Base-by-base conservation (phyloP, 2,329 filamentous ascomycete genomes). In the Nectriaceae sp. region DNA sequence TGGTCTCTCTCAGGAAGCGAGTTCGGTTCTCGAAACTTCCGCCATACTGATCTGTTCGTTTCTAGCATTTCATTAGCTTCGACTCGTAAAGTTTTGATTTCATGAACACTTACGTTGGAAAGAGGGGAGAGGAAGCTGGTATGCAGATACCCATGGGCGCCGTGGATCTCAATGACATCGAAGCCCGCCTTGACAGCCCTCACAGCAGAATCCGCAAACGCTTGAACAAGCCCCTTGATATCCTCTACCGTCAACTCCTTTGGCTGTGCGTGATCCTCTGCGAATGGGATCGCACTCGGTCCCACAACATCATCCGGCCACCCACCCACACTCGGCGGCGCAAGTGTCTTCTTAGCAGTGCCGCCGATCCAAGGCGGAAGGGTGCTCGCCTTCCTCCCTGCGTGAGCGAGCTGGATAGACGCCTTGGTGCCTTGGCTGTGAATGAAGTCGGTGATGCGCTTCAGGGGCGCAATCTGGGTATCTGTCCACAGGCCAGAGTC, bases 401-500 rank as follows among this genome's bases (percentile, higher is more conserved):
- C 90, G 62, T 96, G 91, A 1, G 75, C 89, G 4, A 96, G 77
- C 73, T 96, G 91, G 52, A 96, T 85, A 43, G 82, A 90, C 44
- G 89, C 83, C 55, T 88, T 83, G 62, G 90, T 85, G 64, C 78
- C 80, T 69, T 96, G 91, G 21, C 80, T 83, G 73, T 95, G 90
- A 3, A 87, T 82, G 54, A 91, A 95, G 52, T 95, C 88, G 29
- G 85, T 82, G 39, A 93, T 79, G 50, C 81, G 79, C 64, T 78
- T 80, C 49, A 95, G 72, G 0, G 85, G 84, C 54, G 79, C 85
- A 51, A 92, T 86, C 67, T 97, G 92, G 26, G 79, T 83, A 67
- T 96, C 92, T 53, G 87, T 78, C 92, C 91, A 97, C 6, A 97
- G 72, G 1, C 92, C 90, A 11, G 75, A 72, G 65, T 93, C 89